Conservation (phyloP, 2,329 filamentous ascomycete genomes). For the Aspergillaceae sp. region DNA sequence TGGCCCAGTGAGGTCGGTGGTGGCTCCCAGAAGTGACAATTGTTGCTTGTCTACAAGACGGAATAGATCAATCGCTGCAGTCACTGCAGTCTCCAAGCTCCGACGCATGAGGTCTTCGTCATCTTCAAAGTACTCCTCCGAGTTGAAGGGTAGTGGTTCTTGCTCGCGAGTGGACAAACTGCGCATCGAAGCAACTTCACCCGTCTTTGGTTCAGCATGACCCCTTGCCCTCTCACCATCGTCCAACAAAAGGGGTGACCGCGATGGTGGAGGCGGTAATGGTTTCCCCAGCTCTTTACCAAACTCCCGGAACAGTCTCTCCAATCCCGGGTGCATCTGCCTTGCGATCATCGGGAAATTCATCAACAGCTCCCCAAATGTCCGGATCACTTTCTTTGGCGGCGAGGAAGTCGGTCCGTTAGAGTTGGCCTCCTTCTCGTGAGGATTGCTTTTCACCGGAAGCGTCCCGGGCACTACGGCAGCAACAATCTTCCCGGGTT, state of each 20-base stretch:
- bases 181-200: constrained; percentile 27
- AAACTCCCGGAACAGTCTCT: constrained; percentile 85
- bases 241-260: constrained; percentile 43
- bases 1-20: constrained; percentile 85
- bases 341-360: constrained; percentile 92
- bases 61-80: constrained; percentile 87
- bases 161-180: constrained; percentile 27
- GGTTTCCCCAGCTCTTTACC: constrained; percentile 76
- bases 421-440: constrained; percentile 15
- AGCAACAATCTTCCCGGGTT: constrained; percentile 62
- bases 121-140: constrained; percentile 69
- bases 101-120: constrained; percentile 86
- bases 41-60: constrained; percentile 94
- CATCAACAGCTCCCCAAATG: constrained; percentile 79
- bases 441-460: constrained; percentile 17
- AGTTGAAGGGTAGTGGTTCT: constrained; percentile 43
- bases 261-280: constrained; percentile 60
- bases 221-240: constrained; percentile 44
- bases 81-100: constrained; percentile 84
- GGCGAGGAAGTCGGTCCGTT: constrained; percentile 29
- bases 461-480: constrained; percentile 48
- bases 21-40: constrained; percentile 79
- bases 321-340: constrained; percentile 89
- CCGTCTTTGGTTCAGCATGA: constrained; percentile 29
- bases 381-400: constrained; percentile 82